Evolutionary conservation across 306 rosid genomes (phyloP), one percentile per base, ranked within the genome.

Genomic region (Lathyrus sativus): DNA sequence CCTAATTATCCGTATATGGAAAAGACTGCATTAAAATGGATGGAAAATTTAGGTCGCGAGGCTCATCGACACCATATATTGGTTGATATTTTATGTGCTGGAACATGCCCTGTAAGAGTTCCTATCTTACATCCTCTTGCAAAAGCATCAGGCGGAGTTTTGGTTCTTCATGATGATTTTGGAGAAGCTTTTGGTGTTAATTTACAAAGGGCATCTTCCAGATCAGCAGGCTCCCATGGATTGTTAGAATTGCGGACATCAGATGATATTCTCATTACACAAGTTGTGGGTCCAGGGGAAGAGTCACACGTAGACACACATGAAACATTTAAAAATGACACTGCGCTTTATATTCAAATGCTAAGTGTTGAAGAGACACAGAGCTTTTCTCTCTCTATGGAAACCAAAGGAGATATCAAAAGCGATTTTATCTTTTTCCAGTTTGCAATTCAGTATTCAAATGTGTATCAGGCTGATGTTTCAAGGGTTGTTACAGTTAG

Each of bases 151-250:
- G 99, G 99, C 50, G 99, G 99, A 17, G 90, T 93, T 76, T 81
- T 93, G 74, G 86, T 90, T 76, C 97, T 93, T 79, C 97, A 93
- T 62, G 99, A 93, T 63, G 97, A 93, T 86, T 93, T 93, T 69
- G 99, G 99, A 38, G 99, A 93, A 85, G 99, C 99, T 59, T 93
- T 93, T 81, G 99, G 99, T 31, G 97, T 93, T 75, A 93, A 93
- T 84, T 85, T 93, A 82, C 99, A 90, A 78, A 88, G 96, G 83
- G 97, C 99, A 35, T 80, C 99, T 71, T 73, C 90, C 72, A 86
- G 99, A 81, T 88, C 97, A 59, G 90, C 97, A 72, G 98, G 96
- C 35, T 89, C 89, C 60, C 95, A 83, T 80, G 98, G 96, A 74
- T 78, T 89, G 79, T 82, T 91, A 67, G 98, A 86, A 74, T 75